These are phyloP conservation scores for Limnomonas spitsbergensis DNA, from an alignment of 139 green algal species.

Conservation along the genomic window DNA sequence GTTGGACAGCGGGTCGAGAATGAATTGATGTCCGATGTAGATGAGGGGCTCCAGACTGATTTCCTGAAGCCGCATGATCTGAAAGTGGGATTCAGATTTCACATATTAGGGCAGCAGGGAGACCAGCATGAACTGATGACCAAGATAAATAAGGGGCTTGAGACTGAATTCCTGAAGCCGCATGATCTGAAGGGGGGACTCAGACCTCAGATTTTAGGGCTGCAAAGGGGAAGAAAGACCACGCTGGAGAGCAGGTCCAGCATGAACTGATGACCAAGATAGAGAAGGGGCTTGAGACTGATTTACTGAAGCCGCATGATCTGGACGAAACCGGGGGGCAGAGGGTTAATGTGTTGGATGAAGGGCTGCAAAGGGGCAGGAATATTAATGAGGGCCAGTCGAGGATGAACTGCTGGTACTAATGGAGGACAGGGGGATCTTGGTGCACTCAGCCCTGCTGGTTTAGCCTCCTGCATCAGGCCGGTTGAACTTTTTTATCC, in stretches of 20 bases:
- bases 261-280: constrained; percentile 22
- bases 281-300: constrained; percentile 19
- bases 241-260: constrained; percentile 32
- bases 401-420: constrained; percentile 15
- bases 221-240: constrained; percentile 35
- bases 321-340: too few species aligned
- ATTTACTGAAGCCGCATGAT: not conserved
- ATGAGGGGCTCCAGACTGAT: constrained; percentile 15
- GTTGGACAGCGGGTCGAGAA: constrained; percentile 30
- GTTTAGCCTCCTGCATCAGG: not conserved
- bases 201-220: too few species aligned
- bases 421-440: constrained; percentile 18
- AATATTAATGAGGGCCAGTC: constrained; percentile 35
- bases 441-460: not conserved
- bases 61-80: not conserved
- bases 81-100: too few species aligned
- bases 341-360: too few species aligned
- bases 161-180: not conserved
- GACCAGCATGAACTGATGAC: constrained; percentile 22
- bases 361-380: constrained; percentile 33
- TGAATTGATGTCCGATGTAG: constrained; percentile 20
- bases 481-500: too few species aligned
- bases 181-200: constrained; percentile 12
- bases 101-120: too few species aligned
- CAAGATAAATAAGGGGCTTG: constrained; percentile 30